A percentile compares a stretch with the other conserved stretches of the same genome.
These are phyloP conservation scores for Coemansia sp. DNA, from an alignment of 192 early-diverging fungal genomes.

Conservation along the genomic window DNA sequence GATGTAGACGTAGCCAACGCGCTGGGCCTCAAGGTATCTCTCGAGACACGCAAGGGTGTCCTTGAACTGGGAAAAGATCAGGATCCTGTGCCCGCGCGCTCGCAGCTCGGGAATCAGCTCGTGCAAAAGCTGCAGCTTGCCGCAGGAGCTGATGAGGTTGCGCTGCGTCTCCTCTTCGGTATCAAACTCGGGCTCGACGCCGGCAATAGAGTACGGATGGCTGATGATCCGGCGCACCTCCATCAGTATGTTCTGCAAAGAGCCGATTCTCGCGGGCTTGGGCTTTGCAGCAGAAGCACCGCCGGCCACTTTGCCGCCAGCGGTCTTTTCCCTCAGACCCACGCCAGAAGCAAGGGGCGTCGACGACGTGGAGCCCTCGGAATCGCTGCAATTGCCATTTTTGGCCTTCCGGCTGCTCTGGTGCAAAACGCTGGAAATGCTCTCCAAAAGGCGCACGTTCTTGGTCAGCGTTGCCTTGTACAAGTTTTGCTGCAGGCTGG, in stretches of 20 bases:
- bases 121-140: constrained; percentile 93
- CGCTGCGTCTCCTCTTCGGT: constrained; percentile 65
- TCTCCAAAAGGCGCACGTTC: constrained; percentile 72
- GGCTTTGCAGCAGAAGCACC: background rate
- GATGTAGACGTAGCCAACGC: constrained; percentile 75
- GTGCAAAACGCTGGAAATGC: constrained; percentile 29
- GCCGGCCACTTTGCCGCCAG: background rate
- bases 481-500: constrained; percentile 76
- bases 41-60: constrained; percentile 85
- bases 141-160: constrained; percentile 82
- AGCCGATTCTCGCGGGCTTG: constrained; percentile 30
- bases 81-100: constrained; percentile 82
- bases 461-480: constrained; percentile 86
- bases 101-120: constrained; percentile 83
- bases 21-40: constrained; percentile 78
- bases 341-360: constrained; percentile 14
- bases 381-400: constrained; percentile 49
- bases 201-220: constrained; percentile 82
- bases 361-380: background rate
- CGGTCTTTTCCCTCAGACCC: constrained; percentile 23
- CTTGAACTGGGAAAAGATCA: constrained; percentile 97
- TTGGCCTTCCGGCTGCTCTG: background rate
- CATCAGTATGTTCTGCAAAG: constrained; percentile 88
- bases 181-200: constrained; percentile 58
- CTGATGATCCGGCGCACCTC: constrained; percentile 93